phyloP scores from a whole-genome alignment of 345 rosid genomes.

The Ailanthus altissimus region DNA sequence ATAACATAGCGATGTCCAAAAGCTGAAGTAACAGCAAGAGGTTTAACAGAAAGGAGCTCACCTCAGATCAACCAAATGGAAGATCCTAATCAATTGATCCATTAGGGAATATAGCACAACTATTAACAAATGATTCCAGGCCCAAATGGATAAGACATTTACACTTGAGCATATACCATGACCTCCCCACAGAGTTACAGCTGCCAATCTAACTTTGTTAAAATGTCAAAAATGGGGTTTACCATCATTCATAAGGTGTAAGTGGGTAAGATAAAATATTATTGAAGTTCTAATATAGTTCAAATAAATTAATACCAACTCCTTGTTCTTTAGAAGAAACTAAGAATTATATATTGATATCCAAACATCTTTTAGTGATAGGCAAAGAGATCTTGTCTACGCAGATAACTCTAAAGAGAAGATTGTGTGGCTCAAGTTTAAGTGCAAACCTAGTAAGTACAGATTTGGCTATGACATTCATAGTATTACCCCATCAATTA shows the following conservation, averaged over 20 bases:
- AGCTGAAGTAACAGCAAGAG: background rate
- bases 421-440: too few relatives aligned
- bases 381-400: too few relatives aligned
- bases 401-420: too few relatives aligned
- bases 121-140: background rate
- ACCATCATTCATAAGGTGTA: background rate
- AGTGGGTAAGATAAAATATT: too few relatives aligned
- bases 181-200: background rate
- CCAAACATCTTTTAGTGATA: too few relatives aligned
- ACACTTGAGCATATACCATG: background rate
- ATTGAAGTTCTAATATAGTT: too few relatives aligned
- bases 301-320: too few relatives aligned
- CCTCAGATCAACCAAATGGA: background rate
- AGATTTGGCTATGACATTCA: too few relatives aligned
- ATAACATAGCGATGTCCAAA: background rate
- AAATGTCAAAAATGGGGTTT: background rate
- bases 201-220: background rate
- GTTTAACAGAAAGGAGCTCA: background rate
- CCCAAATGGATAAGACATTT: background rate
- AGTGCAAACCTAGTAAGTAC: too few relatives aligned
- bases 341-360: too few relatives aligned
- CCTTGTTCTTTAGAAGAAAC: too few relatives aligned
- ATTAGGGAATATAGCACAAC: background rate
- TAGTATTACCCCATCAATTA: too few relatives aligned
- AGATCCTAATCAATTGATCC: background rate